phyloP scores from a whole-genome alignment of 495 filamentous ascomycete species.

The Penicilliopsis zonata region DNA sequence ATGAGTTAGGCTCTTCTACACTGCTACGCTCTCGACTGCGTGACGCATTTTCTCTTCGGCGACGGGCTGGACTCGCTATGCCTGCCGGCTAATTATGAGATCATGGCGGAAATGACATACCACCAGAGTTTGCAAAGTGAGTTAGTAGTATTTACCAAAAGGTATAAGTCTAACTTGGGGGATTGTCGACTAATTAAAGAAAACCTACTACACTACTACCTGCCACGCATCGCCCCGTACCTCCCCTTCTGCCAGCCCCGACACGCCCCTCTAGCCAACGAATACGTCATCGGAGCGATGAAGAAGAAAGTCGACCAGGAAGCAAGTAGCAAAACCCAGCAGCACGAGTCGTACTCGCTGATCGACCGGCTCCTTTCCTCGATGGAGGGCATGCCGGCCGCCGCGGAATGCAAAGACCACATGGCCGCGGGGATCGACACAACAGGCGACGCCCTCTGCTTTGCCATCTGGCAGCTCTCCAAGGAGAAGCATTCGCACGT shows the following conservation, averaged over 20 bases:
- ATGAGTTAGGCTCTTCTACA: conserved; percentile 31
- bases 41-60: conserved; percentile 52
- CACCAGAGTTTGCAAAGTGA: conserved; percentile 52
- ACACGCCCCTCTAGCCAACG: conserved; percentile 17
- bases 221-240: conserved; percentile 13
- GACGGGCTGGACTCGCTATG: conserved; percentile 45
- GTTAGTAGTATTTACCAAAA: conserved; percentile 3
- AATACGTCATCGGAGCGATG: conserved; percentile 17
- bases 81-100: conserved; percentile 34
- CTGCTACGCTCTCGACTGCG: conserved; percentile 54
- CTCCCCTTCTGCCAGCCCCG: conserved; percentile 18
- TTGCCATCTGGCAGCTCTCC: conserved; percentile 56
- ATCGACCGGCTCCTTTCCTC: conserved; percentile 19
- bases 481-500: conserved; percentile 30
- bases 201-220: conserved; percentile 19
- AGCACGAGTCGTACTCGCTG: conserved; percentile 17
- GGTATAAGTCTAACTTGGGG: not conserved
- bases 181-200: conserved; percentile 28
- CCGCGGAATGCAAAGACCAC: conserved; percentile 37
- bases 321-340: conserved; percentile 9
- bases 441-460: conserved; percentile 51
- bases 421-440: conserved; percentile 55
- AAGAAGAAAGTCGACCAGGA: no score
- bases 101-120: conserved; percentile 55
- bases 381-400: conserved; percentile 15